A percentile compares a stretch with the other conserved stretches of the same genome.
Conservation (phyloP, 108 stramenopile species). For the Cyclotella choctawhatcheeana region DNA sequence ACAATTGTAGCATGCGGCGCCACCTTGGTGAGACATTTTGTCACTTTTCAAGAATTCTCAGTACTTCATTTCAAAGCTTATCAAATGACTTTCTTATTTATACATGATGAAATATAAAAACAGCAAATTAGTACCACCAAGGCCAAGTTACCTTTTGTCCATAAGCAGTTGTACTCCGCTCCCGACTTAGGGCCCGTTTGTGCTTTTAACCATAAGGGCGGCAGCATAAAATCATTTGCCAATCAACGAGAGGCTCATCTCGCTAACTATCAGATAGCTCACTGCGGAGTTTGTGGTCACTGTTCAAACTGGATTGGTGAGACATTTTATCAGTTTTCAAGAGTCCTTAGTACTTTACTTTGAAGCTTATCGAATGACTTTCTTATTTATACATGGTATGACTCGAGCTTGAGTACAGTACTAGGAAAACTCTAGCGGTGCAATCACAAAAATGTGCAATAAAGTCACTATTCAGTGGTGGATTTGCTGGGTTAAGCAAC, state of each 20-base stretch:
- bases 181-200: constrained; percentile 28
- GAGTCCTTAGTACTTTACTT: no score
- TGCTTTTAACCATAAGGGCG: constrained; percentile 29
- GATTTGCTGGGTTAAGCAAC: constrained; percentile 9
- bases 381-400: no score
- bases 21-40: no score
- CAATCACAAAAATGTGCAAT: constrained; percentile 21
- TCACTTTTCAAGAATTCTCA: no score
- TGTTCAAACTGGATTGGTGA: constrained; percentile 41
- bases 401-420: constrained; percentile 28
- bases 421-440: constrained; percentile 21
- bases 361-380: no score
- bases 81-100: no score
- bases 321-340: no score
- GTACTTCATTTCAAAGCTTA: no score
- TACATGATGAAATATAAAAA: no score
- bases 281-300: constrained; percentile 40
- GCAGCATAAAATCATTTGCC: constrained; percentile 12
- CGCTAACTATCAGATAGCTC: constrained; percentile 26
- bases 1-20: constrained; percentile 21
- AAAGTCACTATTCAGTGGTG: constrained; percentile 16
- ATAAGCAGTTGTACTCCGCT: constrained; percentile 10
- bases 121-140: constrained; percentile 14
- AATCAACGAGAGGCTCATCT: constrained; percentile 7
- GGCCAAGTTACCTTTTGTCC: constrained; percentile 13